These are phyloP conservation scores for Citrus trifoliata DNA, from an alignment of 345 rosid genomes.

Conservation along the genomic window DNA sequence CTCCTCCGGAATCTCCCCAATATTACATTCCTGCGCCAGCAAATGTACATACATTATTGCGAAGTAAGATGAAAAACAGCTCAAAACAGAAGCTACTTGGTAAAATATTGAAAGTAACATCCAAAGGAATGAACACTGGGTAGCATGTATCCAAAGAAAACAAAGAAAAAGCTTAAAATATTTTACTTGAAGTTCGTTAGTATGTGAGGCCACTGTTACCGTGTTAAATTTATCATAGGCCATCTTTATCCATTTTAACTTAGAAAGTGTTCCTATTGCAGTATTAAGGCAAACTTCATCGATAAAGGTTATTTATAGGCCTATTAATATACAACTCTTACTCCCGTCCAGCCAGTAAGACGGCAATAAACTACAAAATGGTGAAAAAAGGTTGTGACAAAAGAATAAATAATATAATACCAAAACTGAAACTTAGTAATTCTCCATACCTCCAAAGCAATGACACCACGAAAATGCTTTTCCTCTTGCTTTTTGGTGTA, in stretches of 20 bases:
- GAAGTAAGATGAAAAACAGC: not conserved
- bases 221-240: not conserved
- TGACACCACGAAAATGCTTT: slow-evolving; percentile 80
- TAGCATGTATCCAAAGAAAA: too few species aligned
- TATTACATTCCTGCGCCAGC: slow-evolving; percentile 66
- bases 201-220: too few species aligned
- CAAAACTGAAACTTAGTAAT: not conserved
- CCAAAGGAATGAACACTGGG: not conserved
- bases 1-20: slow-evolving; percentile 84
- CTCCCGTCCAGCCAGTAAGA: not conserved
- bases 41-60: not conserved
- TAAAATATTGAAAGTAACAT: not conserved
- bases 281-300: too few species aligned
- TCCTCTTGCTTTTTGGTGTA: slow-evolving; percentile 97
- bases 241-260: too few species aligned
- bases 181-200: too few species aligned
- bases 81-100: not conserved
- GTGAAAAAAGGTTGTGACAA: not conserved
- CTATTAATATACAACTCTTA: too few species aligned
- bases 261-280: too few species aligned
- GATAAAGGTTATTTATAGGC: too few species aligned
- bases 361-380: not conserved
- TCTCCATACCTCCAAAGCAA: slow-evolving; percentile 69
- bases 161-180: too few species aligned
- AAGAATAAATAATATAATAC: not conserved